Percentiles rank a stretch among this genome's conserved stretches.
phyloP scores from a whole-genome alignment of 352 stramenopile genomes.

The Thraustochytrium sp. region DNA sequence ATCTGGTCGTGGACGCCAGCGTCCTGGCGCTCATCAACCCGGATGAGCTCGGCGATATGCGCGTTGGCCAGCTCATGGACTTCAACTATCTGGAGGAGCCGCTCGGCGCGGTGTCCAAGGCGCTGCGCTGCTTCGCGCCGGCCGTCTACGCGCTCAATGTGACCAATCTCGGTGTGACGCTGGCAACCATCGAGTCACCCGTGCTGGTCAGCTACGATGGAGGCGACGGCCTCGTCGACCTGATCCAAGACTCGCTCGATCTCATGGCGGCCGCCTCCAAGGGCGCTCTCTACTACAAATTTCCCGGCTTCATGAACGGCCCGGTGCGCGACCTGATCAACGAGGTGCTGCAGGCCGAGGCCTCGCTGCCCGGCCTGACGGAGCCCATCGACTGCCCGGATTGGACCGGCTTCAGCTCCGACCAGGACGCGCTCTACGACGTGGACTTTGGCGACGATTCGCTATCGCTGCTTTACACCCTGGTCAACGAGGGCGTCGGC shows the following conservation, averaged over 20 bases:
- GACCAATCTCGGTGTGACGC: not conserved
- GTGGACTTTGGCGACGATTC: not conserved
- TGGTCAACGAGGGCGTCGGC: slow-evolving; percentile 15
- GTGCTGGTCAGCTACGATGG: not conserved
- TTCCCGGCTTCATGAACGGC: slow-evolving; percentile 14
- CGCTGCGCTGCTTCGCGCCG: not conserved
- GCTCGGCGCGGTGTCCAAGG: not conserved
- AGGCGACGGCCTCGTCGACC: not conserved
- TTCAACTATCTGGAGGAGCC: not conserved
- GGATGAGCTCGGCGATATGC: not conserved
- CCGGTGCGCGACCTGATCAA: slow-evolving; percentile 10
- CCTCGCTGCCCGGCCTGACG: not conserved
- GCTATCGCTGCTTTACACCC: not conserved
- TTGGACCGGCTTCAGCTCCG: not conserved
- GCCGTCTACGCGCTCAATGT: slow-evolving; percentile 12
- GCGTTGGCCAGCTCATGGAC: not conserved
- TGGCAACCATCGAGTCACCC: not conserved
- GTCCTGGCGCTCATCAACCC: slow-evolving; percentile 12
- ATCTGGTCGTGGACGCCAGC: not conserved
- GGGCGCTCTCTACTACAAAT: not conserved
- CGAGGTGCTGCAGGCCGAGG: not conserved
- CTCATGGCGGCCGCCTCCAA: not conserved
- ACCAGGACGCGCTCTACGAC: not conserved
- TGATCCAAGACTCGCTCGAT: not conserved
- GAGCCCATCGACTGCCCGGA: not conserved